Conservation (phyloP, 1,139 yeast species). For the Hyphopichia burtonii region DNA sequence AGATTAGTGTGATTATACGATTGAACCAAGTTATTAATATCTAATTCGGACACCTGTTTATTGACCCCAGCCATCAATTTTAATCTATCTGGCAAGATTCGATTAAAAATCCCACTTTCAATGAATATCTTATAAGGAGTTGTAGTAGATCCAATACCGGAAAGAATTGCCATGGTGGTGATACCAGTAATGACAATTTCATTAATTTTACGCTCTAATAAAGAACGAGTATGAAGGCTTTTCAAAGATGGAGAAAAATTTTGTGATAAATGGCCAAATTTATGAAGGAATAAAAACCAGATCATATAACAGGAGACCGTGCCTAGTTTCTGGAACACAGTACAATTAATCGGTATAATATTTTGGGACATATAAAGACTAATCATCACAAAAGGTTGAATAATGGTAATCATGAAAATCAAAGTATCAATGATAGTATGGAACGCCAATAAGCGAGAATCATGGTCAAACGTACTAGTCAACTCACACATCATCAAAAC, state of each 20-base stretch:
- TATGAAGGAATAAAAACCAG: slow-evolving; percentile 37
- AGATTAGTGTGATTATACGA: slow-evolving; percentile 40
- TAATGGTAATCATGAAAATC: slow-evolving; percentile 28
- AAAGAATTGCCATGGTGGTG: slow-evolving; percentile 64
- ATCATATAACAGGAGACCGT: slow-evolving; percentile 14
- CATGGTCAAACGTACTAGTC: slow-evolving; percentile 20
- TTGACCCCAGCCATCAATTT: background rate
- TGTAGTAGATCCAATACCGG: slow-evolving; percentile 77
- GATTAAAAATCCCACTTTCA: background rate
- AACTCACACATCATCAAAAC: slow-evolving; percentile 41
- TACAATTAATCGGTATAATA: slow-evolving; percentile 17
- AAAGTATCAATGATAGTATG: slow-evolving; percentile 32
- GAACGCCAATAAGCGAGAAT: slow-evolving; percentile 25
- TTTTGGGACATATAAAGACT: slow-evolving; percentile 29
- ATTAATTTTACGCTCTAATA: slow-evolving; percentile 47
- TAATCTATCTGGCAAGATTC: background rate
- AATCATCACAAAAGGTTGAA: slow-evolving; percentile 35
- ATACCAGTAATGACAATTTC: slow-evolving; percentile 71
- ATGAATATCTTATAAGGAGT: slow-evolving; percentile 43
- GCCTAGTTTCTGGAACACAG: slow-evolving; percentile 7
- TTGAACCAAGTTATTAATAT: slow-evolving; percentile 30
- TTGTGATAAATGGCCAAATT: slow-evolving; percentile 36
- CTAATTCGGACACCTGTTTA: slow-evolving; percentile 15
- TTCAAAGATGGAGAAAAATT: slow-evolving; percentile 21
- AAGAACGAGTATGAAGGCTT: slow-evolving; percentile 17